Conservation (phyloP, 139 green algal species). For the Chlamydomonas sphaeroides region DNA sequence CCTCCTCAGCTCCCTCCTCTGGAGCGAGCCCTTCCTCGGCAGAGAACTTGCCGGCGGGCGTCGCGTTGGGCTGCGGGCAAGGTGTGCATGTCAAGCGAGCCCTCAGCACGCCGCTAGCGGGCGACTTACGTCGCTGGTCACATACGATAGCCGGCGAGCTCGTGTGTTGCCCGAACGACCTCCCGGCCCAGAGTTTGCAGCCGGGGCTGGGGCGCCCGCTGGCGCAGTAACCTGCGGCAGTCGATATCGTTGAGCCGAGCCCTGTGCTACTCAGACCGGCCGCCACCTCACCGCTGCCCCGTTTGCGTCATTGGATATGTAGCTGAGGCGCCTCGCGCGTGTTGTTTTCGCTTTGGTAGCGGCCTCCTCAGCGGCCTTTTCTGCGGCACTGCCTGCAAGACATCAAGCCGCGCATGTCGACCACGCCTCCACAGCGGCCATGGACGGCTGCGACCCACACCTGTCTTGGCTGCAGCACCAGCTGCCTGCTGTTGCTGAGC, state of each 20-base stretch:
- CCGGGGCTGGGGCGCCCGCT: constrained; percentile 9
- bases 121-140: constrained; percentile 66
- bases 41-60: constrained; percentile 1
- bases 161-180: constrained; percentile 36
- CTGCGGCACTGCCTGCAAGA: not conserved
- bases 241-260: too few relatives aligned
- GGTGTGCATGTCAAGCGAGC: too few relatives aligned
- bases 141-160: constrained; percentile 56
- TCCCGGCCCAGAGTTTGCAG: not conserved
- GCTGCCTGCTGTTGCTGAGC: not conserved
- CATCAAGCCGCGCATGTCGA: not conserved
- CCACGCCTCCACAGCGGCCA: not conserved
- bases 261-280: too few relatives aligned
- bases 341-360: constrained; percentile 29
- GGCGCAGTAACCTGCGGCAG: constrained; percentile 21
- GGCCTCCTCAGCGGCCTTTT: not conserved
- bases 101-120: too few relatives aligned
- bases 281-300: constrained; percentile 26
- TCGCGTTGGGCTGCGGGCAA: constrained; percentile 31
- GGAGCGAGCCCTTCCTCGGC: constrained; percentile 19
- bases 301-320: constrained; percentile 44
- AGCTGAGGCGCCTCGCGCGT: constrained; percentile 31
- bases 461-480: not conserved
- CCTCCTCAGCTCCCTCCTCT: constrained; percentile 8
- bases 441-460: not conserved